Evolutionary conservation across 768 basidiomycete species (phyloP), one percentile per base, ranked within the genome.

Genomic region (Termitomyces titanicus): DNA sequence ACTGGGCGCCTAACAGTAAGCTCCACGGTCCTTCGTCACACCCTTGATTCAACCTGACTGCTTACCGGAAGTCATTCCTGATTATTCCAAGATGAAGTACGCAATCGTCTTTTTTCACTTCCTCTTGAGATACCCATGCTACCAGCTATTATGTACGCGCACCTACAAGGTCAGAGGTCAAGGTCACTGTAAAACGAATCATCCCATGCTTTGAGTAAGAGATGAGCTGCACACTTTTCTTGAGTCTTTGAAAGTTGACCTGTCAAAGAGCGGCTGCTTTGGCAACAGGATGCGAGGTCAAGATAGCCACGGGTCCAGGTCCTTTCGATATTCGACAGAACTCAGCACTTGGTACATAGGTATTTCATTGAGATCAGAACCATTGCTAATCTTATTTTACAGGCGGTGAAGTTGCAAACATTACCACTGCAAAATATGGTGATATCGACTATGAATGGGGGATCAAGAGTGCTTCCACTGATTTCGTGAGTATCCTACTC

Each of bases 1-100:
- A 89, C 61, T 89, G 89, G 87, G 84, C 80, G 3, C 77, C 84
- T 1, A 89, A 88, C 57, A 80, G 88, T 89, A 63, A 11, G 82
- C 65, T 38, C 37, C 24, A 39, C 45, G 38, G 6, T 34, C 10
- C 48, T 22, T 27, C 15, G 25, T 55, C 17, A 43, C 24, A n/a
- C 20, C 43, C n/a, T 13, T 22, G 17, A 22, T 33, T 33, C 20
- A 3, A 5, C 20, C 43, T 37, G 9, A 34, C 27, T 11, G 6
- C 12, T 49, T 17, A 3, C 54, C 9, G 18, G 10, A 43, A 93
- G 92, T 94, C 47, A 89, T 92, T 42, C 92, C 92, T 0, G 90
- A 92, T 66, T 86, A 90, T 64, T 76, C 89, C 1, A 85, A 84
- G 59, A 82, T 90, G 72, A 71, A 73, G 88, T 87, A 65, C 53